These are phyloP conservation scores for Pilaira anomala DNA, from an alignment of 192 early-diverging fungal genomes.

Conservation along the genomic window DNA sequence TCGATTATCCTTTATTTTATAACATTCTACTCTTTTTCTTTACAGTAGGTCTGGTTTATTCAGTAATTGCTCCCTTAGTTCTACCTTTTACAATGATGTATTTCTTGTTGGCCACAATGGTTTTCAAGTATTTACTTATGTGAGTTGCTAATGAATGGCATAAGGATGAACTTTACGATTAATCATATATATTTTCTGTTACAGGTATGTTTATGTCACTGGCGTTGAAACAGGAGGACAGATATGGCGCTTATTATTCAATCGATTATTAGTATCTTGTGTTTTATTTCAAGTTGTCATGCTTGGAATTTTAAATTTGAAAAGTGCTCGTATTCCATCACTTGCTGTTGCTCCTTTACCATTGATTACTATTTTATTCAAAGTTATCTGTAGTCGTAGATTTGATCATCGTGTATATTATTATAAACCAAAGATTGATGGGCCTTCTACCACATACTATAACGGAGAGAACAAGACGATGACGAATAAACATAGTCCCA, in stretches of 20 bases:
- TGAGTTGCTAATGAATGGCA: no score
- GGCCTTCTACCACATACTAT: neutral
- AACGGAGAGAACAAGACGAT: conserved; percentile 22
- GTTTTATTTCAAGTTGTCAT: conserved; percentile 67
- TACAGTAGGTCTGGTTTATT: conserved; percentile 69
- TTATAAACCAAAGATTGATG: conserved; percentile 36
- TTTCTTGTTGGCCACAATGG: conserved; percentile 62
- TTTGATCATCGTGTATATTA: conserved; percentile 57
- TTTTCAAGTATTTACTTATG: conserved; percentile 73
- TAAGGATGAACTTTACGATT: no score
- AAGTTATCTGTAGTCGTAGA: conserved; percentile 43
- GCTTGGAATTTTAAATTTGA: conserved; percentile 58
- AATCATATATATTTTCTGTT: neutral
- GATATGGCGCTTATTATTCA: conserved; percentile 68
- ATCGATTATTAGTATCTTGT: conserved; percentile 63
- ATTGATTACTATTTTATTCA: conserved; percentile 51
- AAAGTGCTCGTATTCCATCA: conserved; percentile 39
- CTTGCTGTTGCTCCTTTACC: conserved; percentile 58
- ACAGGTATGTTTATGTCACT: conserved; percentile 68
- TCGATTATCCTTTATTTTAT: conserved; percentile 70
- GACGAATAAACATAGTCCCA: neutral
- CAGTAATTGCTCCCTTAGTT: conserved; percentile 66
- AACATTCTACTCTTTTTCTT: conserved; percentile 68
- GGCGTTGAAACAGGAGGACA: conserved; percentile 66
- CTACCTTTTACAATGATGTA: conserved; percentile 62